Evolutionary conservation across 73 alveolate genomes (phyloP), one percentile per base, ranked within the genome.

Genomic region (Paramecium biaurelia): DNA sequence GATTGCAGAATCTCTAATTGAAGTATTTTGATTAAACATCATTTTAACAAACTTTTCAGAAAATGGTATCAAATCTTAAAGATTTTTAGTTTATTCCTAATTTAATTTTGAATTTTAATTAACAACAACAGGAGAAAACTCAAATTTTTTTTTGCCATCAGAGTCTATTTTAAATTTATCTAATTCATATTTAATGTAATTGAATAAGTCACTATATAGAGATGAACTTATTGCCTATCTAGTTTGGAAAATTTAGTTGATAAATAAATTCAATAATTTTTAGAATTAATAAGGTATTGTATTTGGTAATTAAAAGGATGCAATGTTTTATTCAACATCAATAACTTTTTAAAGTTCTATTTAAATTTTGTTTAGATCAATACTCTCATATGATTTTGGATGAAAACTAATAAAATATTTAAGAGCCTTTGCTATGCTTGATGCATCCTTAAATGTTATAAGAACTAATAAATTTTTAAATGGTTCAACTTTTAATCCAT

Each of bases 401-500:
- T 74, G 6, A 37, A 5, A 74, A 41, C 35, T 34, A 74, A 37
- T 74, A n/a, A 74, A 74, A 7, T 74, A 74, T 74, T 74, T 21
- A 34, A 74, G 8, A 0, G 67, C 56, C 10, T 20, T 74, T 37
- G 32, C n/a, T 9, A 74, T 14, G 8, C 37, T 37, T 5, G 34
- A 1, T 14, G 38, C 87, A 74, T 74, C 87, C 35, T 74, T 74
- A 21, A 74, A 74, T 14, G 57, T n/a, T 4, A 74, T 8, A 14
- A 74, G 34, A 18, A 10, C 32, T 35, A 74, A 34, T n/a, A 74
- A 74, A 74, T 74, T 74, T n/a, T 41, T 74, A 2, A 74, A 41
- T 74, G 87, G 35, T 12, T 74, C 87, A 15, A 74, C 59, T 10
- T 74, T 74, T 5, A 74, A 37, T 74, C 87, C 87, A 15, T 74